phyloP scores from a whole-genome alignment of 805 yeast species.

The Isabelozyma pseudorhagii region DNA sequence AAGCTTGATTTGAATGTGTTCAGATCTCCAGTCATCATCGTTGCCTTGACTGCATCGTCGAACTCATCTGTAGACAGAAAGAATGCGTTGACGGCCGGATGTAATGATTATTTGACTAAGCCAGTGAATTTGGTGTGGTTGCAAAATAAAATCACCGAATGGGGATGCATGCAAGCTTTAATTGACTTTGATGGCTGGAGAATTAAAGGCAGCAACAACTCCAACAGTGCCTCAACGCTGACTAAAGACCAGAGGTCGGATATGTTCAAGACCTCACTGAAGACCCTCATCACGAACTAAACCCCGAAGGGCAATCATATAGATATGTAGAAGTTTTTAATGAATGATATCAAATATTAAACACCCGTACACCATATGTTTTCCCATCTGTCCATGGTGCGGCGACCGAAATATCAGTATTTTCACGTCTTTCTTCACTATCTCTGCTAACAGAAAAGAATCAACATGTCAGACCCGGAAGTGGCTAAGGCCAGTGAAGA shows the following conservation, averaged over 20 bases:
- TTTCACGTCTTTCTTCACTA: neutral
- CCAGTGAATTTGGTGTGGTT: conserved; percentile 96
- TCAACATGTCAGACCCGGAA: conserved; percentile 4
- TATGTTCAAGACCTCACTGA: neutral
- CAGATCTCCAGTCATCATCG: conserved; percentile 94
- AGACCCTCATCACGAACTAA: neutral
- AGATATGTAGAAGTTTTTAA: neutral
- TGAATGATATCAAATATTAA: too few relatives aligned
- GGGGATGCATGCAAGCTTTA: conserved; percentile 99
- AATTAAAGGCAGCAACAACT: conserved; percentile 9
- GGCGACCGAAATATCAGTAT: neutral
- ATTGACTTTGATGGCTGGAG: conserved; percentile 95
- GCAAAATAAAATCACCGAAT: conserved; percentile 88
- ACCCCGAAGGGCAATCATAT: neutral
- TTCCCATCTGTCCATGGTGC: neutral
- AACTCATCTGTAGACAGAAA: conserved; percentile 75
- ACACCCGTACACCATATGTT: neutral
- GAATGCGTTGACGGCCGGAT: conserved; percentile 93
- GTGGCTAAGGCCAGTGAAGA: conserved; percentile 5
- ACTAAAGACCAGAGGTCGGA: neutral
- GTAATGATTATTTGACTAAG: conserved; percentile 93
- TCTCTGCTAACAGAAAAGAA: conserved; percentile 1
- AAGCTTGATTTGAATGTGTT: conserved; percentile 59
- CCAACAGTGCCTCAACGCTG: neutral
- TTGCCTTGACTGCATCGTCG: conserved; percentile 92